Percentiles rank a stretch among this genome's conserved stretches.
Conservation (phyloP, 306 rosid species). For the Lotus japonicus region DNA sequence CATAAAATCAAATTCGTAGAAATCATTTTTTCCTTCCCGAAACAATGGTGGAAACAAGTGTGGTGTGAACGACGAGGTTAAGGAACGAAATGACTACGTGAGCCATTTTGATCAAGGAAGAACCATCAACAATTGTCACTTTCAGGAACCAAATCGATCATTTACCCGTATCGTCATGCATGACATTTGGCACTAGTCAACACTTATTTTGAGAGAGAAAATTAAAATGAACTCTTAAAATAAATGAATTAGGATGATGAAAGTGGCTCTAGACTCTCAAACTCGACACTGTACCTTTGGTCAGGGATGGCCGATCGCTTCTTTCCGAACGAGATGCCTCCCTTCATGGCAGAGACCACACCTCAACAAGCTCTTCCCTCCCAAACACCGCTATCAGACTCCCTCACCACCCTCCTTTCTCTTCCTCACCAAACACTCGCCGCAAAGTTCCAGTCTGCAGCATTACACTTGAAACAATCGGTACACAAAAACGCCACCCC, state of each 20-base stretch:
- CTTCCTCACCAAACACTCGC: slow-evolving; percentile 44
- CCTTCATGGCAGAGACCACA: slow-evolving; percentile 35
- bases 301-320: slow-evolving; percentile 55
- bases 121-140: too few relatives aligned
- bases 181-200: too few relatives aligned
- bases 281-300: not conserved
- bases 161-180: too few relatives aligned
- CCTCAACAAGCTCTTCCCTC: not conserved
- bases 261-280: not conserved
- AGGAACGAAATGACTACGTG: slow-evolving; percentile 27
- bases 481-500: slow-evolving; percentile 21
- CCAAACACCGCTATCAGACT: slow-evolving; percentile 6
- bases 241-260: too few relatives aligned
- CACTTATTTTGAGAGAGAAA: too few relatives aligned
- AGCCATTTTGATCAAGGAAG: too few relatives aligned
- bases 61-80: too few relatives aligned
- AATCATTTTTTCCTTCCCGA: too few relatives aligned
- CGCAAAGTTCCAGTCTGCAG: slow-evolving; percentile 32
- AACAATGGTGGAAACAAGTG: too few relatives aligned
- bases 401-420: slow-evolving; percentile 45
- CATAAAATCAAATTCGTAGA: not conserved
- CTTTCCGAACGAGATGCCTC: slow-evolving; percentile 64
- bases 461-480: slow-evolving; percentile 56
- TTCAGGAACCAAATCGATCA: too few relatives aligned
- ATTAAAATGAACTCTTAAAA: too few relatives aligned